A percentile compares a stretch with the other conserved stretches of the same genome.
Evolutionary conservation across 2,329 filamentous ascomycete genomes (phyloP).

Genomic region (Coniochaeta sp.): DNA sequence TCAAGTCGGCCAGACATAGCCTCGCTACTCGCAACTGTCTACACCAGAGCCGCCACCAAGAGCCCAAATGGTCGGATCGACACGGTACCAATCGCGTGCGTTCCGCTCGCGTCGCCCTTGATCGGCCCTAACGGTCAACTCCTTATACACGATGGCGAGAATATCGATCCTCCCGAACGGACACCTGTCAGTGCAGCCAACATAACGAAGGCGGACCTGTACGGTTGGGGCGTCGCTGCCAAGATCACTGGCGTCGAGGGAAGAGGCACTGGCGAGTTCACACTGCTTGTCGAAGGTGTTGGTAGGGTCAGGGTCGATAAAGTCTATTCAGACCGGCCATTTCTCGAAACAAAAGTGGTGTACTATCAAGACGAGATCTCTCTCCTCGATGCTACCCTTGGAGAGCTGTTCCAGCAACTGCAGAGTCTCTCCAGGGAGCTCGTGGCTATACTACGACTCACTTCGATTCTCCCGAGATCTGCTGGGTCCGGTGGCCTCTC

Average conservation of each 20-base stretch:
- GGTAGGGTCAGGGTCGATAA: constrained; percentile 69
- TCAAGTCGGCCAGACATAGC: constrained; percentile 78
- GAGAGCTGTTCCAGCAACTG: constrained; percentile 65
- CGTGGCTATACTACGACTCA: constrained; percentile 74
- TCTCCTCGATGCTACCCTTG: constrained; percentile 49
- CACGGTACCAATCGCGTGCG: constrained; percentile 73
- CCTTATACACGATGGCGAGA: constrained; percentile 59
- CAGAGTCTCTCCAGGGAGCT: constrained; percentile 83
- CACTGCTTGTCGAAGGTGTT: constrained; percentile 78
- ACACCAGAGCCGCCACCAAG: constrained; percentile 65
- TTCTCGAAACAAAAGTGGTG: constrained; percentile 75
- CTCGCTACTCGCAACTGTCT: constrained; percentile 77
- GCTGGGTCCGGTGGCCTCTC: constrained; percentile 61
- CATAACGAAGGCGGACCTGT: constrained; percentile 66
- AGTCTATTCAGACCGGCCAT: constrained; percentile 70
- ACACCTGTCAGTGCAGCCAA: constrained; percentile 49
- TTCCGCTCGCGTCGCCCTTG: constrained; percentile 72
- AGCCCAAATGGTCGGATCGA: constrained; percentile 57
- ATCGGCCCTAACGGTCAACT: constrained; percentile 69
- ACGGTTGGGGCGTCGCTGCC: constrained; percentile 72
- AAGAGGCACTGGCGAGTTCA: constrained; percentile 67
- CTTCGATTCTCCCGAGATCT: constrained; percentile 70
- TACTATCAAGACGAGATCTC: constrained; percentile 57
- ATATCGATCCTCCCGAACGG: constrained; percentile 35
- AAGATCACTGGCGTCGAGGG: constrained; percentile 75